A percentile compares a stretch with the other conserved stretches of the same genome.
These are phyloP conservation scores for Sporisorium scitamineum DNA, from an alignment of 1,284 basidiomycete species.

Conservation along the genomic window DNA sequence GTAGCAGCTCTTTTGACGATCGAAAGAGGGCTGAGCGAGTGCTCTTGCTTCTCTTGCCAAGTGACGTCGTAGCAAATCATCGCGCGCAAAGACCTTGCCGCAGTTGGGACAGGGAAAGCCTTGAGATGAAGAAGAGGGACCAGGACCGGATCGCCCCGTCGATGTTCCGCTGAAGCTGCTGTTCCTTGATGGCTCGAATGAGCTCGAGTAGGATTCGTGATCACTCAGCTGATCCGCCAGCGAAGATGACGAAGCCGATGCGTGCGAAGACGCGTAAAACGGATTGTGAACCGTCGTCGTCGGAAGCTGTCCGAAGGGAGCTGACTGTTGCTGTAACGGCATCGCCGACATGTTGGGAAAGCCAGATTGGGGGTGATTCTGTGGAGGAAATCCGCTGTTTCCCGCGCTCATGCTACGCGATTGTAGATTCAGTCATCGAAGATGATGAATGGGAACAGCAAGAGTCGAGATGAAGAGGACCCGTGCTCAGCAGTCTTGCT, in stretches of 20 bases:
- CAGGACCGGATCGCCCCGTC: constrained; percentile 34
- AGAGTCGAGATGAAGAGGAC: background rate
- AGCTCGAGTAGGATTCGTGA: constrained; percentile 47
- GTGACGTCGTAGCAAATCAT: constrained; percentile 57
- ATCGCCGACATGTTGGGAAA: constrained; percentile 32
- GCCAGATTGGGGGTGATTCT: constrained; percentile 13
- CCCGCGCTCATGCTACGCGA: constrained; percentile 24
- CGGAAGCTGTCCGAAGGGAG: constrained; percentile 24
- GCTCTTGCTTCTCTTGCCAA: constrained; percentile 58
- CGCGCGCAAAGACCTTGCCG: constrained; percentile 57
- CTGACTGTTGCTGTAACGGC: constrained; percentile 20
- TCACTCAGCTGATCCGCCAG: constrained; percentile 46
- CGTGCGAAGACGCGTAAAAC: constrained; percentile 47
- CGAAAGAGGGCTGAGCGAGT: constrained; percentile 54
- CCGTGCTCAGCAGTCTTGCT: background rate
- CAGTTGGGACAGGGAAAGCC: constrained; percentile 57
- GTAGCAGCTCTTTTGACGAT: constrained; percentile 63
- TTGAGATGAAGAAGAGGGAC: constrained; percentile 43
- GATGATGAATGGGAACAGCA: no score
- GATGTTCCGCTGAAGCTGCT: constrained; percentile 21
- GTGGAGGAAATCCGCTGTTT: constrained; percentile 26
- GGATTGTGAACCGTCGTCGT: constrained; percentile 12
- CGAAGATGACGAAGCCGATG: constrained; percentile 46
- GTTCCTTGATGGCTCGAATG: constrained; percentile 28
- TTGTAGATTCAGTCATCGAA: constrained; percentile 8